Conservation (phyloP, 176 grass and related monocot genomes). For the Bonia amplexicaulis region DNA sequence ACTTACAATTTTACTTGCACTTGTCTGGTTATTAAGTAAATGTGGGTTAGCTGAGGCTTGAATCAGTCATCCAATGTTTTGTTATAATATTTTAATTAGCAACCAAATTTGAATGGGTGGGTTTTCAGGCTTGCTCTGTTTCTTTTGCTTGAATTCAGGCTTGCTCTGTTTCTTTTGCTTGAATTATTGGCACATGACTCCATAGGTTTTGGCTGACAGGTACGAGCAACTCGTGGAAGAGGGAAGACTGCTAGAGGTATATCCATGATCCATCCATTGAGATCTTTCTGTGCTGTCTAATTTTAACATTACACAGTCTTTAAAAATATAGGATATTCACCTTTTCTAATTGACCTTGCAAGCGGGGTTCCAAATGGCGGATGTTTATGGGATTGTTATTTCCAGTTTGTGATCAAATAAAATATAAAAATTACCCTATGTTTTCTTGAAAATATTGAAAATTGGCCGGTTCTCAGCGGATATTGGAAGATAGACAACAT, state of each 20-base stretch:
- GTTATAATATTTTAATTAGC: neutral
- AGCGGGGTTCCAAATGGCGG: neutral
- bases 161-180: neutral
- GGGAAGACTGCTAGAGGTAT: constrained; percentile 90
- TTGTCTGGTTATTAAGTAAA: neutral
- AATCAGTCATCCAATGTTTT: neutral
- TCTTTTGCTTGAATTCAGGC: neutral
- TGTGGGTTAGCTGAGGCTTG: neutral
- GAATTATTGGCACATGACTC: neutral
- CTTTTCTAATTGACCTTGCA: neutral
- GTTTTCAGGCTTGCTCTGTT: neutral
- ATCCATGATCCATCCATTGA: constrained; percentile 8
- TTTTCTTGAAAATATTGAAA: neutral
- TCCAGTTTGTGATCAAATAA: neutral
- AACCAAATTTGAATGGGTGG: neutral
- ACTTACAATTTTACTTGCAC: neutral
- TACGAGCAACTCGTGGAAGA: constrained; percentile 91
- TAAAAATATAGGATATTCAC: neutral
- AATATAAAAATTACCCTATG: neutral
- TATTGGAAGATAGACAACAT: neutral
- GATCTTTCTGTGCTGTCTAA: neutral
- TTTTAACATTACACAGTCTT: neutral
- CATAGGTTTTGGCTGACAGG: constrained; percentile 44
- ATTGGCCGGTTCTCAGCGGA: neutral
- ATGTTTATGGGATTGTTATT: neutral